Base-by-base conservation (phyloP, 225 moss, liverwort and hornwort species). In the Bryoerythrophyllum caledonicum region DNA sequence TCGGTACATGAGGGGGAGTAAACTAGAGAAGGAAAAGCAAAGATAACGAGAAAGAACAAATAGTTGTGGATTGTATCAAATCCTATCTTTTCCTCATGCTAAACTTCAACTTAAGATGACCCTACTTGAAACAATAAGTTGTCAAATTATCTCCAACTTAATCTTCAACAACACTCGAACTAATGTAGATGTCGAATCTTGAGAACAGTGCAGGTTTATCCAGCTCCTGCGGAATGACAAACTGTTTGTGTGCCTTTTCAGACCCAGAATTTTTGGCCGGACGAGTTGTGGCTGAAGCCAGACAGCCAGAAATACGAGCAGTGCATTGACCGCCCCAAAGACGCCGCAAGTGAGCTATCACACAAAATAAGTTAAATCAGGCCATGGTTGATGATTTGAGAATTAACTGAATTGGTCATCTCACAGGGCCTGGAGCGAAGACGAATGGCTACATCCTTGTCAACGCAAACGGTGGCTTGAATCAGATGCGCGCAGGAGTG, bases 401-500 rank as follows among this genome's bases (percentile, higher is more conserved):
- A 70, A 37, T 20, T 55, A 35, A 40, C 44, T 64, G 24, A 61
- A 14, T 41, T 60, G 19, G 54, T 17, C 28, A 10, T 59, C 7
- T 63, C 41, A 4, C 78, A 76, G 87, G 75, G n/a, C 87, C 70
- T 60, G 89, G 68, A 73, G 73, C 76, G 8, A 67, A 70, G 35
- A 89, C 92, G 53, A 93, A 97, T 84, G 94, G 96, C 35, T 97
- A 92, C 75, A 82, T 97, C n/a, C 67, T 94, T 77, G 94, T 97
- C 19, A 97, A 87, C 62, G 96, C 94, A 57, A 97, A 97, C 43
- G 96, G 96, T 52, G 96, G 96, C 27, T 84, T 97, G 75, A 97
- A 97, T 87, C 94, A 97, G 73, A 97, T 97, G 96, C 92, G 96
- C 9, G 67, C 94, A 48, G 94, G 96, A 71, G 96, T 96, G 76